Evolutionary conservation across 768 basidiomycete species (phyloP), one percentile per base, ranked within the genome.

Genomic region (Naganishia friedmannii): DNA sequence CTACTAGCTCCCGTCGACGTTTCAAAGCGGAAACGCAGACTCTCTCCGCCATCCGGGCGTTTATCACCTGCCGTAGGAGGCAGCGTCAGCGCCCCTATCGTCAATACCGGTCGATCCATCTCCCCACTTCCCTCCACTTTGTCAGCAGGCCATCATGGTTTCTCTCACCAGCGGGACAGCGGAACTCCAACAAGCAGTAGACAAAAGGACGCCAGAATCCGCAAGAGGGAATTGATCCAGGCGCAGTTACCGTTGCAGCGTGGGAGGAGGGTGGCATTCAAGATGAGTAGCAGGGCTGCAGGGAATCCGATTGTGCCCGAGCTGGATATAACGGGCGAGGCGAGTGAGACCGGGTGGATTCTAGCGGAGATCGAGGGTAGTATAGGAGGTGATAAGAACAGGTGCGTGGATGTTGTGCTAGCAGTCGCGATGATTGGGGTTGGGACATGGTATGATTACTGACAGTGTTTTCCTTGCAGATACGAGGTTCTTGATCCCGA

Each of bases 401-500:
- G 75, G 78, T 77, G 29, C 17, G 42, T 42, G 42, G 75, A 65
- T 23, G 2, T 17, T 53, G n/a, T 31, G n/a, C 10, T 6, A 6
- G 21, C n/a, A n/a, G n/a, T n/a, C n/a, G n/a, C n/a, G 8, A 37
- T 39, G 21, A 9, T 13, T 6, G 0, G 31, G 21, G 34, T 15
- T 15, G 65, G 7, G 26, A 15, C 15, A 21, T n/a, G 10, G 10
- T 12, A 0, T n/a, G 29, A 29, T 32, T 21, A 19, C 17, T 1
- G 15, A 34, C 21, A 17, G n/a, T 8, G 9, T 32, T 6, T 4
- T 28, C 29, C 1, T 10, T 12, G 23, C 74, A 78, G 81, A 54
- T 84, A 84, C 68, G 77, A 77, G 10, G 82, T 84, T 0, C 71
- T 77, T 31, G 83, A 84, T 74, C 79, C 77, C 21, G 83, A 84